Conservation (phyloP, 345 rosid species). For the Bretschneidera sinensis region DNA sequence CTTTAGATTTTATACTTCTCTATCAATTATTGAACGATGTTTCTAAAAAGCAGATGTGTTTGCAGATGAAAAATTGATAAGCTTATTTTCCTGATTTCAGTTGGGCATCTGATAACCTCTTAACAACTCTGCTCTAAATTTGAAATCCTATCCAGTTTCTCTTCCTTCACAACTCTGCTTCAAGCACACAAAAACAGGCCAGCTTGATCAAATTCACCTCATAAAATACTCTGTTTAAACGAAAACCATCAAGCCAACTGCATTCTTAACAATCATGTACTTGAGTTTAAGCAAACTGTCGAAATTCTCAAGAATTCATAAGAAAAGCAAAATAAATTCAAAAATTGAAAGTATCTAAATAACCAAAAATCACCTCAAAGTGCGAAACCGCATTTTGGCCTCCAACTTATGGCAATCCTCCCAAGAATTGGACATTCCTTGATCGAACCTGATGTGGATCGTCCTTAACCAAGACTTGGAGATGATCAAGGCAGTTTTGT, state of each 20-base stretch:
- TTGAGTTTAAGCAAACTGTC: not conserved
- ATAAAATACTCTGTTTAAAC: conserved; percentile 2
- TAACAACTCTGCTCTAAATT: too few species aligned
- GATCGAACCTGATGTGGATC: conserved; percentile 55
- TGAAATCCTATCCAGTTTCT: conserved; percentile 93
- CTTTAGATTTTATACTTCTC: too few species aligned
- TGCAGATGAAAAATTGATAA: too few species aligned
- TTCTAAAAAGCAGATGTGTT: too few species aligned
- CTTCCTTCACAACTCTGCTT: conserved; percentile 65
- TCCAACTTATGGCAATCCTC: conserved; percentile 64
- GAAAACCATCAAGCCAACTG: not conserved
- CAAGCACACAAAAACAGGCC: conserved; percentile 21
- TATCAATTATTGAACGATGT: too few species aligned
- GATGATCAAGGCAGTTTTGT: conserved; percentile 68
- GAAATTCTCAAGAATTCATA: too few species aligned
- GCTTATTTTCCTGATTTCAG: too few species aligned
- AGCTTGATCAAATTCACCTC: conserved; percentile 13
- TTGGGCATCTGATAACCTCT: too few species aligned
- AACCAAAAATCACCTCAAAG: conserved; percentile 45
- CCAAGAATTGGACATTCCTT: conserved; percentile 79
- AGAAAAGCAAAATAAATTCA: not conserved
- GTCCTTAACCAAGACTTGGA: conserved; percentile 59
- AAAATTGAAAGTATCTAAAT: not conserved
- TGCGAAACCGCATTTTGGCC: conserved; percentile 78
- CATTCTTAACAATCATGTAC: not conserved